Base-by-base conservation (phyloP, 129 eudicot species). In the Pseudognaphalium luteoalbum region DNA sequence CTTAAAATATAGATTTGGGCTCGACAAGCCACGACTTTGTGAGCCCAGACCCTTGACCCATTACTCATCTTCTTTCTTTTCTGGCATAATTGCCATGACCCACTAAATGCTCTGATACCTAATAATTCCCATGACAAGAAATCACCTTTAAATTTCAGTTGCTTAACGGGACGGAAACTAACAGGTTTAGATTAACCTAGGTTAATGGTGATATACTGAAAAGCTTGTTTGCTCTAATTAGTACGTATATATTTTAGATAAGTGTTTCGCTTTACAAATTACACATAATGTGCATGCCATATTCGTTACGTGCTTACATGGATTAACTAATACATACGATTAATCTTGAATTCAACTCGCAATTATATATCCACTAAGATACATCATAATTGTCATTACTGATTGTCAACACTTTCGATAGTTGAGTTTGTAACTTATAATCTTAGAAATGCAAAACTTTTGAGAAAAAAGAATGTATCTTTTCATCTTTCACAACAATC, bases 61-160 rank as follows among this genome's bases (percentile, higher is more conserved):
- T 37, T 7, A 37, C 42, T 37, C 42, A 37, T 37, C 9, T 2
- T 6, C 10, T 17, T 56, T 56, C 7, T 2, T 54, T 54, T 5
- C 1, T 1, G 60, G 7, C 21, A 54, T 54, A 54, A 8, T n/a
- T n/a, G n/a, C 25, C 25, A 17, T 56, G 22, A 11, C 19, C 61
- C 61, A 56, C 61, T 19, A 56, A 1, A 17, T 56, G 9, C 22
- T 16, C 9, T 16, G 20, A 7, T 56, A 56, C 22, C 2, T 56
- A 7, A 15, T 15, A 16, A 4, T 56, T 56, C 22, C 21, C 60
- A 54, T 54, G 61, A 56, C 61, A 56, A 56, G 61, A 56, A 56
- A 56, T n/a, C 61, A 56, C 22, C 61, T 56, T n/a, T n/a, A n/a
- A n/a, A n/a, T n/a, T 56, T 56, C n/a, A 56, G 25, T 56, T 56